Base-by-base conservation (phyloP, 2,329 filamentous ascomycete genomes). In the Colletotrichum gigasporum region DNA sequence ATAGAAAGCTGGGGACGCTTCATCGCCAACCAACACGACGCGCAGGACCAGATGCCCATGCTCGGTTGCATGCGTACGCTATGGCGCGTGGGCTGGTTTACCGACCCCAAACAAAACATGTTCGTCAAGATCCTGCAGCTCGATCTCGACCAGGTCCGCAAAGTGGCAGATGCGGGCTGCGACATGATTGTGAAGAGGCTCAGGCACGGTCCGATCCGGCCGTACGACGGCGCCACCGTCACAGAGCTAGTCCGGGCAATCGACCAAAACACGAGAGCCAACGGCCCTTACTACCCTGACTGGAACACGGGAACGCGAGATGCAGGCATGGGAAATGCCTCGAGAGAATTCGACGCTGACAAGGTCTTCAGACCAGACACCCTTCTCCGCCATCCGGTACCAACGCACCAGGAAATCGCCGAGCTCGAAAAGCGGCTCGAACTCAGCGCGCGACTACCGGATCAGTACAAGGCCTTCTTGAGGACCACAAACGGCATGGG, bases 41-140 rank as follows among this genome's bases (percentile, higher is more conserved):
- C 58, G 1, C 41, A 62, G 10, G 52, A 62, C 42, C 58, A 50
- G 24, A 24, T 62, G 22, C 18, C 51, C 11, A 62, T 62, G 58
- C 42, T 34, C 1, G 58, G 52, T 12, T 24, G 41, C 32, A 62
- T 62, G 58, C 24, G 58, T 2, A 20, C n/a, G 9, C 24, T 62
- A 2, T 50, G 52, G 58, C 41, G 35, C 4, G 26, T 30, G 35
- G 52, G 9, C 42, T 62, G 51, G 39, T 41, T 57, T 35, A 45
- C 12, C 2, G 14, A 47, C 3, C 24, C 58, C 4, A 12, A n/a
- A 5, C 3, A 6, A 12, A 62, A 62, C 42, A 24, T 28, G 6
- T 32, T 62, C 44, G 10, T 41, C 18, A 50, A 57, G 6, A 41
- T 20, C 2, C 6, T 30, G 4, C 22, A 24, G 1, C 41, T 48